These are phyloP conservation scores for Brassica rapa DNA, from an alignment of 345 rosid species.

Conservation along the genomic window DNA sequence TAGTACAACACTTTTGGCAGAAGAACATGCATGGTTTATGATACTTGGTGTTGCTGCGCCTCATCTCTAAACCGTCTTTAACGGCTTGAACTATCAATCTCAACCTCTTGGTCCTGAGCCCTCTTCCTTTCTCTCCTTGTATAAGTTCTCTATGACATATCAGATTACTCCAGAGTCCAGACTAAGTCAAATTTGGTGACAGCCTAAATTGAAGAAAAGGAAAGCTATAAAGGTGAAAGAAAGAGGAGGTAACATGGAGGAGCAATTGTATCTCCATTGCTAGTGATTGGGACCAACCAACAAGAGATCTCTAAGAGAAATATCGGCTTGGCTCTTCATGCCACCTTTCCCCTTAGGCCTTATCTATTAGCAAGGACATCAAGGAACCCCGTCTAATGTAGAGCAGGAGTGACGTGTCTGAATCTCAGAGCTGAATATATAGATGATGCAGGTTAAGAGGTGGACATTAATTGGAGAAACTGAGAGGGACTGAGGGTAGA, in stretches of 20 bases:
- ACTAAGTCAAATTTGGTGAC: background rate
- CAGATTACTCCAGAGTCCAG: background rate
- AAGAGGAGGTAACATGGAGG: conserved; percentile 27
- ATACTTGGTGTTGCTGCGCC: conserved; percentile 66
- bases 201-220: background rate
- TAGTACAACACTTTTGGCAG: conserved; percentile 71
- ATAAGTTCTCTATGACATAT: too few species aligned
- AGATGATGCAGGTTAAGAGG: conserved; percentile 8
- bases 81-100: too few species aligned
- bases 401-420: conserved; percentile 14
- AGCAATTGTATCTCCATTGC: conserved; percentile 18
- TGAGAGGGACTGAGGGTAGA: conserved; percentile 17
- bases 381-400: conserved; percentile 30
- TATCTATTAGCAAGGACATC: background rate
- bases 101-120: too few species aligned
- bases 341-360: conserved; percentile 18
- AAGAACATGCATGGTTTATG: conserved; percentile 72
- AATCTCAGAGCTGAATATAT: background rate
- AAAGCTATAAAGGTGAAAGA: conserved; percentile 22
- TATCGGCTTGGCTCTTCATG: conserved; percentile 23
- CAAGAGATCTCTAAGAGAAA: conserved; percentile 20
- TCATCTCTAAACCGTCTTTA: conserved; percentile 22
- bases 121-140: too few species aligned
- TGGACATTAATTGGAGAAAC: conserved; percentile 17
- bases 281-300: conserved; percentile 33